Conservation (phyloP, 129 eudicot genomes). For the Flaveria bidentis region DNA sequence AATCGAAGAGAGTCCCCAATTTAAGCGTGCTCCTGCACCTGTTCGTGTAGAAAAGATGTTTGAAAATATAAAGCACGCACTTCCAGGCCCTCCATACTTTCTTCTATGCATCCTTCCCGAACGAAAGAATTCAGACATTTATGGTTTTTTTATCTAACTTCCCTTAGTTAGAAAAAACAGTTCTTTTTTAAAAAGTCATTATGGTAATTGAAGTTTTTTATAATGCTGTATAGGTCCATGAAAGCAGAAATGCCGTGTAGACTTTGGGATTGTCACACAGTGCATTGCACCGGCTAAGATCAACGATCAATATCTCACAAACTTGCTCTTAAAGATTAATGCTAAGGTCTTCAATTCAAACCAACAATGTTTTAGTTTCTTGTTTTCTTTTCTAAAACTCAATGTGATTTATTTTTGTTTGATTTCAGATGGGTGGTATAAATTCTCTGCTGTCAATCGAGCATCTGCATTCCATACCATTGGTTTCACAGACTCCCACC, state of each 20-base stretch:
- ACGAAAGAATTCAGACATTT: conserved; percentile 51
- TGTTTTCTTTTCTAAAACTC: neutral
- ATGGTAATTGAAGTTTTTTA: neutral
- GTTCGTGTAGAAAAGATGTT: conserved; percentile 75
- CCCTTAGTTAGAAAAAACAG: too few relatives aligned
- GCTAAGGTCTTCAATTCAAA: conserved; percentile 48
- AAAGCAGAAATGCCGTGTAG: conserved; percentile 60
- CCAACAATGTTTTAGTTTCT: neutral
- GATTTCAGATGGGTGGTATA: conserved; percentile 72
- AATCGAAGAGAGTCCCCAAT: conserved; percentile 61
- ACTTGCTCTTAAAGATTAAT: conserved; percentile 72
- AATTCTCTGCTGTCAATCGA: conserved; percentile 64
- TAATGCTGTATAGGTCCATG: conserved; percentile 57
- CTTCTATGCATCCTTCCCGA: conserved; percentile 64
- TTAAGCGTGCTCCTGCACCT: conserved; percentile 53
- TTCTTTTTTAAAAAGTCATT: too few relatives aligned
- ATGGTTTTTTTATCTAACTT: conserved; percentile 29
- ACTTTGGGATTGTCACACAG: conserved; percentile 67
- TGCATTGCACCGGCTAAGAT: conserved; percentile 69
- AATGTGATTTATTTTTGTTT: neutral
- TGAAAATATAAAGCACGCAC: conserved; percentile 40
- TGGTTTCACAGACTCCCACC: conserved; percentile 60
- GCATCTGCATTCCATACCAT: conserved; percentile 38
- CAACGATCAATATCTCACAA: conserved; percentile 80
- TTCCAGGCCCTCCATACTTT: conserved; percentile 59